Base-by-base conservation (phyloP, 2,329 filamentous ascomycete species). In the Ophiostoma sp. region DNA sequence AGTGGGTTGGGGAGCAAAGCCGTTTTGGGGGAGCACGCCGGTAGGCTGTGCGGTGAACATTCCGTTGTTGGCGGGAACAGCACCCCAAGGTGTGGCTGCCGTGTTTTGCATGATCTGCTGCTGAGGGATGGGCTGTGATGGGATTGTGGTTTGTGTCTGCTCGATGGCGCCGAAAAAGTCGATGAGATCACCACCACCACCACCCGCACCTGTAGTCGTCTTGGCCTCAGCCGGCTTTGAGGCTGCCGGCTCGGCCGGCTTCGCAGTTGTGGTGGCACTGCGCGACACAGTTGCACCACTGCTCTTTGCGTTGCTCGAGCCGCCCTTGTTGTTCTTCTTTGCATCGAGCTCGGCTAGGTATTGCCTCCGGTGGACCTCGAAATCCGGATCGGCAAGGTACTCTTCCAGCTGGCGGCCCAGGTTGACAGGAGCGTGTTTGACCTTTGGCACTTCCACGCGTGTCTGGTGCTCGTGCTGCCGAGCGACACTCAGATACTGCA, bases 101-200 rank as follows among this genome's bases (percentile, higher is more conserved):
- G 68, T 68, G 35, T 65, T 65, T 69, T 72, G 72, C 79, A 72
- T 75, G n/a, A 73, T 74, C 36, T 69, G 68, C 52, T 77, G 77
- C 69, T 81, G 80, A 1, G 79, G 73, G 54, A 79, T 79, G 23
- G 82, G 76, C 73, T 85, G 83, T 1, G 79, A 77, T 52, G 80
- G 84, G 84, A 92, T 86, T 0, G 89, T 83, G 68, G 91, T 91
- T 78, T 95, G 93, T 73, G 94, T 93, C 77, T 93, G 89, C 76
- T 97, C 94, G 76, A 96, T 97, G 6, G 93, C 94, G 76, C 90
- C 94, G 78, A 97, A 97, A 80, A 96, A 97, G 81, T 94, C 95
- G 77, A 96, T 98, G 72, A 96, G 83, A 81, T 96, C 91, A 36
- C 52, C 64, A 20, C 89, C 88, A 74, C 86, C 89, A 36, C 52